Evolutionary conservation across 768 basidiomycete genomes (phyloP), one percentile per base, ranked within the genome.

Genomic region (Psilocybe cubensis): DNA sequence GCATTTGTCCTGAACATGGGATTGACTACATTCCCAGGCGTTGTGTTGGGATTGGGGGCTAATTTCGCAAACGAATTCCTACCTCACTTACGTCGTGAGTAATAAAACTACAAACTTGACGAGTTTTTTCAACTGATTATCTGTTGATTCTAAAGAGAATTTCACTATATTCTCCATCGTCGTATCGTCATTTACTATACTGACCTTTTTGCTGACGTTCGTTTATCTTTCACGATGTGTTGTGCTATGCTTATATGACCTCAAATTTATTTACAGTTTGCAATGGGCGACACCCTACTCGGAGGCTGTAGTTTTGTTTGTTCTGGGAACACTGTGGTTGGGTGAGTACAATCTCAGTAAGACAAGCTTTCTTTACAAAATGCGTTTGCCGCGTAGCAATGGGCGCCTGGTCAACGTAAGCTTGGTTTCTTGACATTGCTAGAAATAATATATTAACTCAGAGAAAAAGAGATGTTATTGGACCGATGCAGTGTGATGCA

Each of bases 351-450:
- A 1, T n/a, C n/a, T 56, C 21, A 12, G 31, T 44, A 56, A 31
- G 4, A 17, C 58, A 57, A 24, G 24, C 40, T 40, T 45, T 49
- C 28, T 18, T 21, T 27, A 21, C 57, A 35, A 54, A 63, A 28
- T 42, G 52, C 42, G 38, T 56, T 58, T 44, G 52, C 62, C 31
- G 54, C 38, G 3, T 66, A 91, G 91, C 86, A 21, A 83, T 89
- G 84, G 90, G 80, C 28, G 83, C 91, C 17, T 92, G 90, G 89
- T 74, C 88, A 21, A 79, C 80, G 89, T 91, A 70, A 17, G 44
- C 28, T 46, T 48, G 38, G 31, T 33, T 41, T 35, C 9, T 21
- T 24, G n/a, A 12, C 17, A 18, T 49, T 21, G 7, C 24, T 38
- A 52, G 41, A 51, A 52, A 5, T 50, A 23, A 21, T 20, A 44